A percentile compares a stretch with the other conserved stretches of the same genome.
These are phyloP conservation scores for Populus trichocarpa DNA, from an alignment of 441 rosid species.

Conservation along the genomic window DNA sequence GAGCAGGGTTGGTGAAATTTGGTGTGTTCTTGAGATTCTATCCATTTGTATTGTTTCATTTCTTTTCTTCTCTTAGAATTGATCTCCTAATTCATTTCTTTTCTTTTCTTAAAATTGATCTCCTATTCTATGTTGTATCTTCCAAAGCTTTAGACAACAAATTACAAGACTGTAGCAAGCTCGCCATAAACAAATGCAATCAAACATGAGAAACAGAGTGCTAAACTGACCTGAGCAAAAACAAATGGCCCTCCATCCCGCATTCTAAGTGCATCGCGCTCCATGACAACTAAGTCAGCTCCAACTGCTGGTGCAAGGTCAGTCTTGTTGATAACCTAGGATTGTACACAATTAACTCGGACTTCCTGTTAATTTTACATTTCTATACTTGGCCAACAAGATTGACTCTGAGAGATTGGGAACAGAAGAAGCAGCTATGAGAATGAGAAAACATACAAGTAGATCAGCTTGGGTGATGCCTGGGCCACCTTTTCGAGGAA, in stretches of 20 bases:
- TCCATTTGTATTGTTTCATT: neutral
- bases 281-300: slow-evolving; percentile 85
- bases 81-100: no score
- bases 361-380: neutral
- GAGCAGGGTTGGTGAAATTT: neutral
- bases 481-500: slow-evolving; percentile 98
- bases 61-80: neutral
- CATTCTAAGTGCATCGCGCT: slow-evolving; percentile 85
- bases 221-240: slow-evolving; percentile 73
- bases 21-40: neutral
- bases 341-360: slow-evolving; percentile 9
- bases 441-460: slow-evolving; percentile 38
- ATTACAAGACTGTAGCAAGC: neutral
- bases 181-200: neutral
- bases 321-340: slow-evolving; percentile 90
- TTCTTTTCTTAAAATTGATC: neutral
- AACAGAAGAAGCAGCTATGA: neutral
- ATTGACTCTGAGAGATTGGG: neutral
- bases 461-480: slow-evolving; percentile 99
- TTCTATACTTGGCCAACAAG: neutral
- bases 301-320: slow-evolving; percentile 93
- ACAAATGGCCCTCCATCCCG: slow-evolving; percentile 98
- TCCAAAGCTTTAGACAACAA: neutral
- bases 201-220: neutral
- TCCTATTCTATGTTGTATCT: neutral